Evolutionary conservation across 257 asterid genomes (phyloP), one percentile per base, ranked within the genome.

Genomic region (Scutellaria minor): DNA sequence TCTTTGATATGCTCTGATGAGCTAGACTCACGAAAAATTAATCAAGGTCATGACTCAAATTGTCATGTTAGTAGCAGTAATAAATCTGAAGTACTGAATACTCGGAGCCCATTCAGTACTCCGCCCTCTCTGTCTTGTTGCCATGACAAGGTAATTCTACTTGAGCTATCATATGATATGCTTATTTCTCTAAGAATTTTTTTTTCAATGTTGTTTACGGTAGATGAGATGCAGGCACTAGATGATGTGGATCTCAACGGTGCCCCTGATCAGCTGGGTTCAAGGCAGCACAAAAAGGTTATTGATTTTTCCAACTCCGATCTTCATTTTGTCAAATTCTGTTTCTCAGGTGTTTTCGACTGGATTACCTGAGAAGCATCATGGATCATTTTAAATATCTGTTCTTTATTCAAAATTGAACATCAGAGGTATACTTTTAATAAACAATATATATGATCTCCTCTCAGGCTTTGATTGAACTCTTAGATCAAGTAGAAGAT

Each of bases 401-500:
- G 37, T 39, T 8, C 47, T 31, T 10, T 24, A 9, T 66, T 22
- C 27, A 68, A 14, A 59, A 52, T 55, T 63, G 69, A 64, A 50
- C 61, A 64, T 67, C 68, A 54, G 46, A 55, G 51, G 70, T 67
- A 52, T 75, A 31, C 35, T 45, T 55, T n/a, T 57, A 64, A 66
- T 64, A 42, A 41, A 13, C 47, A 64, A 20, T 18, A 9, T 41
- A 18, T 64, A 42, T 51, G 53, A 22, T 74, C 51, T 59, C 73
- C 57, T 72, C 39, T 45, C 87, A 94, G 97, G 97, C 96, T 70
- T 79, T 94, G 77, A 89, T 94, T 56, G 99, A 94, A 76, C 94
- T 91, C 64, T 77, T 94, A 82, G 99, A 94, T 86, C 86, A 94
- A 89, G 99, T 94, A 45, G 96, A 88, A 83, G 96, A 88, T 80